phyloP scores from a whole-genome alignment of 2,329 filamentous ascomycete genomes.

The Penicillium sp. region DNA sequence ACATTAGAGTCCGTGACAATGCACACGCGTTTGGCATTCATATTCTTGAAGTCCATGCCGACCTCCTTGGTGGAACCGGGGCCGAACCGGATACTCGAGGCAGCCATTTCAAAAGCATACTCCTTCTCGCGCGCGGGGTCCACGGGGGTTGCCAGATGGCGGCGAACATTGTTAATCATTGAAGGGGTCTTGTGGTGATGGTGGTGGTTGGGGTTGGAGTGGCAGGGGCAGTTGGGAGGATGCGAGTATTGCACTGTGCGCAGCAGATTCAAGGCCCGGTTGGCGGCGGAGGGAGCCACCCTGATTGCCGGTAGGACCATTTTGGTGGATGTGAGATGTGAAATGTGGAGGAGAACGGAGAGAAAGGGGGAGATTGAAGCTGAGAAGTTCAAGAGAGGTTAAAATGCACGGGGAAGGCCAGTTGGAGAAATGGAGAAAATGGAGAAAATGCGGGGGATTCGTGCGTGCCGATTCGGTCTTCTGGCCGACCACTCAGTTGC shows the following conservation, averaged over 20 bases:
- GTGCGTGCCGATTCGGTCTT: constrained; percentile 23
- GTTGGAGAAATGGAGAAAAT: constrained; percentile 28
- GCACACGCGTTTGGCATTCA: constrained; percentile 83
- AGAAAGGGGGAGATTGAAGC: constrained; percentile 5
- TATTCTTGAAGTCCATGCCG: constrained; percentile 95
- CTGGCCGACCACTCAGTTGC: too few relatives aligned
- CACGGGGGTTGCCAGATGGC: constrained; percentile 75
- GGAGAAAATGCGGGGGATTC: constrained; percentile 24
- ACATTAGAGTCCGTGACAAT: constrained; percentile 91
- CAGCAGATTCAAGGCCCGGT: constrained; percentile 64
- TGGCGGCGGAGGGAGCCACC: constrained; percentile 51
- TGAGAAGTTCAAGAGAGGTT: constrained; percentile 2
- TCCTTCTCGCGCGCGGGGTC: constrained; percentile 78
- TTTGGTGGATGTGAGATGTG: constrained; percentile 1
- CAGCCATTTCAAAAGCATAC: constrained; percentile 99
- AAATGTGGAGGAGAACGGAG: constrained; percentile 2
- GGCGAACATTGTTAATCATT: constrained; percentile 59
- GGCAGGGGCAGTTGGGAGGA: constrained; percentile 87
- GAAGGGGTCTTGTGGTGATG: constrained; percentile 66
- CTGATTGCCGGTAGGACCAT: constrained; percentile 48
- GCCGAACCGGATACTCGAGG: constrained; percentile 91
- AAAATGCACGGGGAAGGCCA: constrained; percentile 11
- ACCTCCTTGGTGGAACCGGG: constrained; percentile 93
- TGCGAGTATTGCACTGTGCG: constrained; percentile 90
- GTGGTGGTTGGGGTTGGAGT: constrained; percentile 83